Evolutionary conservation across 2,329 filamentous ascomycete genomes (phyloP), one percentile per base, ranked within the genome.

Genomic region (Hypoxylon sp.): DNA sequence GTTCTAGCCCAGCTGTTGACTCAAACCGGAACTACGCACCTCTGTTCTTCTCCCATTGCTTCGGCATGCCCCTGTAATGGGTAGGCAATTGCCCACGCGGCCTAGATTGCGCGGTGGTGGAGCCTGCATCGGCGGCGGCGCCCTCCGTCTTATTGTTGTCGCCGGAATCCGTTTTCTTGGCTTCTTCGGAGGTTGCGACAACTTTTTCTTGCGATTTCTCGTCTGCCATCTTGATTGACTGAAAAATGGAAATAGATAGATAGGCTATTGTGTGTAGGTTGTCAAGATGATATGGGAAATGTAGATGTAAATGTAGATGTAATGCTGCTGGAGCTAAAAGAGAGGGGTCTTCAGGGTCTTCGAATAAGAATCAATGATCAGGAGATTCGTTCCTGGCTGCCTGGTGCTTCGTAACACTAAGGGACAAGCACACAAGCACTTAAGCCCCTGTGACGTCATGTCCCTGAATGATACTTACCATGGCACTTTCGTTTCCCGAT

Each of bases 1-100:
- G 5, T 30, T 30, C 28, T 30, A 30, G 5, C 9, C 28, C 9
- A 38, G 14, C 1, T 38, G 13, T 38, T 6, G 34, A 38, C 14
- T 1, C 4, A 38, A 38, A n/a, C 14, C 30, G 2, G 17, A 9
- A 46, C 5, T 34, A 56, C 53, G 25, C 48, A 74, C 73, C 60
- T 45, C 23, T 63, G 62, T 75, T 75, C 70, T 75, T 75, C 65
- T 74, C 74, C 74, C 74, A 75, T 45, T 75, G 69, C 3, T 61
- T 72, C 49, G 74, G 74, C 74, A 75, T 75, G 49, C 74, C 74
- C 19, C 57, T 70, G 60, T 55, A 75, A 51, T 75, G 74, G 4
- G 73, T 74, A 34, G 61, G 72, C 19, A 75, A 65, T 30, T 71
- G 67, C 45, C 63, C 72, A 1, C 66, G 65, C 60, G 30, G 68